Evolutionary conservation across 2,329 filamentous ascomycete genomes (phyloP).

Genomic region (Xylaria sp.): DNA sequence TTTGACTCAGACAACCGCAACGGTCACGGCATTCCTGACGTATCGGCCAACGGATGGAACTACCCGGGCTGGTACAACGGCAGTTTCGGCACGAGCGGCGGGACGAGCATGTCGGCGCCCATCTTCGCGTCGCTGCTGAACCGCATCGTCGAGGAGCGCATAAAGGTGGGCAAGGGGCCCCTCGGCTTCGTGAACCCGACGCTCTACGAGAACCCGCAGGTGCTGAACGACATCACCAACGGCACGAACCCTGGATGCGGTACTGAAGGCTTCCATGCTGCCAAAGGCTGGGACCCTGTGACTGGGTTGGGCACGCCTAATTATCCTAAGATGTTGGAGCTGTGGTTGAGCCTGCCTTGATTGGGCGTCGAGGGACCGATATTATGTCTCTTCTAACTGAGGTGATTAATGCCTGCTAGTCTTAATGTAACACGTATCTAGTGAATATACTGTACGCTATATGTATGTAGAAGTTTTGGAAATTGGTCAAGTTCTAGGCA

Average conservation of each 20-base stretch:
- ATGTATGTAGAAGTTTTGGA: no score
- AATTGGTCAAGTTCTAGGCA: no score
- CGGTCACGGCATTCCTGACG: slow-evolving; percentile 19
- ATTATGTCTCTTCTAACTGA: neutral
- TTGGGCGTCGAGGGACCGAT: neutral
- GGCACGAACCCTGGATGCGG: slow-evolving; percentile 53
- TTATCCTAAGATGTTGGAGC: slow-evolving; percentile 27
- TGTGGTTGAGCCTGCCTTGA: slow-evolving; percentile 25
- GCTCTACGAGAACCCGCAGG: slow-evolving; percentile 57
- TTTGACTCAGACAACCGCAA: slow-evolving; percentile 11
- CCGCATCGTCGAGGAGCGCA: slow-evolving; percentile 61
- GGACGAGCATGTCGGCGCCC: slow-evolving; percentile 60
- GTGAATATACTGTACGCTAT: neutral
- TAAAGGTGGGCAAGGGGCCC: slow-evolving; percentile 57
- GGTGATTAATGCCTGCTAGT: neutral
- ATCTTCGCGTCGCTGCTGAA: slow-evolving; percentile 51
- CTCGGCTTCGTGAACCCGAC: slow-evolving; percentile 65
- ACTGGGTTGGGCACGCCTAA: slow-evolving; percentile 48
- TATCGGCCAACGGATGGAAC: slow-evolving; percentile 20
- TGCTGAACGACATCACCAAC: slow-evolving; percentile 53
- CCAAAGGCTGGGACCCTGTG: slow-evolving; percentile 47
- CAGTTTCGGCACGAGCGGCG: slow-evolving; percentile 47
- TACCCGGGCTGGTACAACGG: slow-evolving; percentile 9
- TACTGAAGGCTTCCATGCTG: slow-evolving; percentile 55
- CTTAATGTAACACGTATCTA: neutral